Evolutionary conservation across 2,329 filamentous ascomycete genomes (phyloP), one percentile per base, ranked within the genome.

Genomic region (Talaromyces funiculosus): DNA sequence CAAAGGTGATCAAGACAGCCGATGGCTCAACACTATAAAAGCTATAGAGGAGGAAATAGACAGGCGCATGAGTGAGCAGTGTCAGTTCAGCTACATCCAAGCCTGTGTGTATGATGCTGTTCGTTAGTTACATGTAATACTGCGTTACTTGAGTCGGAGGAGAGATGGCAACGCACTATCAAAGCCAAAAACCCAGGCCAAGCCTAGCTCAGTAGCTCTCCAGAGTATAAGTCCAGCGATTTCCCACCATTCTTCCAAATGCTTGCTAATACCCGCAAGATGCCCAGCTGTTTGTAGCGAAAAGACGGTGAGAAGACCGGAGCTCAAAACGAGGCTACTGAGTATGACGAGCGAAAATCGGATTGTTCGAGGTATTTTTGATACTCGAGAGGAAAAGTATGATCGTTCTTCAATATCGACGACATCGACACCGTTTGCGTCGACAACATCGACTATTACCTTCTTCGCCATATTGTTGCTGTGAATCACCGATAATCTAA

Each of bases 181-280:
- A 71, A 89, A 90, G 64, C 86, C 81, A 45, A 86, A 80, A 67
- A 83, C 84, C 90, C 91, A 96, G 51, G 84, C 87, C 51, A 92
- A 70, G 24, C 80, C 84, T 57, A 96, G 80, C 72, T 92, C 87
- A 51, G 86, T 73, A 16, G 75, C 72, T 84, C 90, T 81, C 78
- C 80, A 83, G 10, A 67, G 80, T 56, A 86, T 69, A 63, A 85
- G 69, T 16, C 75, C 78, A 5, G 74, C 79, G 29, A 90, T 81
- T 71, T 90, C 85, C 69, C 77, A 75, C 80, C 84, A 85, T 57
- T 82, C 81, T 55, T 87, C 84, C 62, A 85, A 74, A 60, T 81
- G 82, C 68, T 86, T 84, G 71, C 85, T 88, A 61, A 93, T 82
- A 26, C 78, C 77, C 1, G 86, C 85, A 42, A 96, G 78, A 72